phyloP scores from a whole-genome alignment of 352 stramenopile genomes.

The Phytophthora syringae region DNA sequence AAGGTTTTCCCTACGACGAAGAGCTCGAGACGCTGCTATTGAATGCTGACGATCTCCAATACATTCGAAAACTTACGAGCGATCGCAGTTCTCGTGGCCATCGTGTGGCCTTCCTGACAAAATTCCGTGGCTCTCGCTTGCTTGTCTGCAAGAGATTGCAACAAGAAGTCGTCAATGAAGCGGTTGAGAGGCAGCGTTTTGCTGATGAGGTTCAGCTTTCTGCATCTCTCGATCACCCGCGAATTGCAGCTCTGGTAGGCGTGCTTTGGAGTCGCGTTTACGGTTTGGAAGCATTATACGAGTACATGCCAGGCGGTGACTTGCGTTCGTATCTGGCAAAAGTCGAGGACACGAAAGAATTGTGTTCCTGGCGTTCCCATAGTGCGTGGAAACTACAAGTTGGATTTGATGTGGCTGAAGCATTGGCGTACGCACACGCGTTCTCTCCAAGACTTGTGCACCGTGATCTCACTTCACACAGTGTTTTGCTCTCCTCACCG shows the following conservation, averaged over 20 bases:
- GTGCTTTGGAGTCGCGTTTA: conserved; percentile 50
- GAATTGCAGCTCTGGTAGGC: conserved; percentile 54
- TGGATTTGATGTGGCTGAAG: conserved; percentile 54
- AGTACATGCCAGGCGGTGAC: conserved; percentile 71
- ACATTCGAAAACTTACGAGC: conserved; percentile 39
- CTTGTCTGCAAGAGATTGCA: conserved; percentile 51
- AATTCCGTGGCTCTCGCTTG: conserved; percentile 35
- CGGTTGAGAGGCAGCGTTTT: conserved; percentile 40
- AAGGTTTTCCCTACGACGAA: conserved; percentile 10
- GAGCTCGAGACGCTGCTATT: conserved; percentile 29
- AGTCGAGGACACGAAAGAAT: conserved; percentile 13
- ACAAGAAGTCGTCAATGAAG: conserved; percentile 35
- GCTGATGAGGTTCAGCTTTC: conserved; percentile 52
- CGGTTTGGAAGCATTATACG: conserved; percentile 60
- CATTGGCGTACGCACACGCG: conserved; percentile 56
- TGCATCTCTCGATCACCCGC: conserved; percentile 50
- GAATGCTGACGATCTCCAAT: conserved; percentile 49
- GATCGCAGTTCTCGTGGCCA: conserved; percentile 12
- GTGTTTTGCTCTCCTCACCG: conserved; percentile 45
- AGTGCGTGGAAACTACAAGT: conserved; percentile 44
- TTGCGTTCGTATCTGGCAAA: conserved; percentile 46
- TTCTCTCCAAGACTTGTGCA: conserved; percentile 51
- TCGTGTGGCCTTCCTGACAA: conserved; percentile 45
- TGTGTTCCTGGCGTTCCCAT: conserved; percentile 23
- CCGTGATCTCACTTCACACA: conserved; percentile 51